Evolutionary conservation across 148 eudicot species (phyloP), one percentile per base, ranked within the genome.

Genomic region (Mesembryanthemum crystallinum): DNA sequence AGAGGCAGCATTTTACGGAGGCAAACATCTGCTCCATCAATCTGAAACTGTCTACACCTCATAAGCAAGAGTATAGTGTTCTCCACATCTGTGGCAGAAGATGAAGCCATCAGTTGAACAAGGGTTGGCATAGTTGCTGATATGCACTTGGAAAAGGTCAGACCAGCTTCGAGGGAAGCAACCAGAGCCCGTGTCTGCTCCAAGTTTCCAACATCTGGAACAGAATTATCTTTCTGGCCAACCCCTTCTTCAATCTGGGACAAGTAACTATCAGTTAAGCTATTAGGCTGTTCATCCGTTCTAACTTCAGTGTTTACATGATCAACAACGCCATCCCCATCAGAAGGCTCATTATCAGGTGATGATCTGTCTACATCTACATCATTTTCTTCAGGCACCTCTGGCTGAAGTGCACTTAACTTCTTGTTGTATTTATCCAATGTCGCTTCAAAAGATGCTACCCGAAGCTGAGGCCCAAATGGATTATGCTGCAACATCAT

Each of bases 401-500:
- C 88, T 69, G 94, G 97, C 74, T 83, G 87, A 75, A 94, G 89
- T 75, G 89, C 91, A 69, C 80, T 86, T 77, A 94, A 83, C 84
- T 90, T 94, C 81, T 85, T 92, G 79, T 77, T 90, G 79, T 94
- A 94, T 78, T 90, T 85, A 67, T 92, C 92, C 64, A 94, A 67
- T 28, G 98, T 92, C 78, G 94, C 94, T 80, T 92, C 94, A 79
- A 94, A 94, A 69, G 98, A 90, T 55, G 91, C 79, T 71, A 83
- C 78, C 54, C 91, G 90, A 74, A 94, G 96, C 84, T 92, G 98
- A 62, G 98, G 98, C 55, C 98, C 98, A 76, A 94, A 94, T 37
- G 98, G 98, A 67, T 94, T 94, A 81, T 94, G 98, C 79, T 92
- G 97, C 83, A 94, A 76, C 98, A 94, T 94, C 82, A 87, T 83